A percentile compares a stretch with the other conserved stretches of the same genome.
phyloP scores from a whole-genome alignment of 768 basidiomycete species.

The Mycena leptocephala region DNA sequence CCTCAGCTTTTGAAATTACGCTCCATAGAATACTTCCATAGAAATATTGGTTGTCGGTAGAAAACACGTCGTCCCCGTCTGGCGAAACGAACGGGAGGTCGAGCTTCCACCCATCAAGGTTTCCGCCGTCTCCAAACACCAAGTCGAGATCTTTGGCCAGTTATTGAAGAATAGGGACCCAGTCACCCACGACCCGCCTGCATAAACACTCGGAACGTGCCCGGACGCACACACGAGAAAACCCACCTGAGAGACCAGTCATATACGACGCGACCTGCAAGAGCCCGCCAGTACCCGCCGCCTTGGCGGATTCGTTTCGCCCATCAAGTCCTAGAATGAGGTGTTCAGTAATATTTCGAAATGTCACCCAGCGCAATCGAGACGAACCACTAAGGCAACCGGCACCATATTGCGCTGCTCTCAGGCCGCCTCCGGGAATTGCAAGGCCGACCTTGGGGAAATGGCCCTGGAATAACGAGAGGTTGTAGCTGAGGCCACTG shows the following conservation, averaged over 20 bases:
- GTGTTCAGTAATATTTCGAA: neutral
- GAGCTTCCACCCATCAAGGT: slow-evolving; percentile 69
- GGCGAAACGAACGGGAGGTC: slow-evolving; percentile 72
- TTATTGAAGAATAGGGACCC: slow-evolving; percentile 77
- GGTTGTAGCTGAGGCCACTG: slow-evolving; percentile 67
- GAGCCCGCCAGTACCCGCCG: slow-evolving; percentile 76
- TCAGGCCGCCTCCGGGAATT: slow-evolving; percentile 79
- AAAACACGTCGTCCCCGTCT: slow-evolving; percentile 63
- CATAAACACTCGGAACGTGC: neutral
- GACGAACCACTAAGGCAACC: slow-evolving; percentile 63
- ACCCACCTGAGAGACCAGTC: slow-evolving; percentile 74
- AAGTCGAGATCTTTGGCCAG: slow-evolving; percentile 72
- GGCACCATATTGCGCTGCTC: slow-evolving; percentile 79
- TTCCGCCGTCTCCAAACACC: slow-evolving; percentile 69
- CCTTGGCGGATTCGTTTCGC: slow-evolving; percentile 71
- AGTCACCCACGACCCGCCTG: slow-evolving; percentile 80
- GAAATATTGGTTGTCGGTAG: slow-evolving; percentile 65
- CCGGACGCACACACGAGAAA: neutral
- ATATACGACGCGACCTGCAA: slow-evolving; percentile 82
- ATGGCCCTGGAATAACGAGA: slow-evolving; percentile 56
- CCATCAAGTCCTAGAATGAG: slow-evolving; percentile 64
- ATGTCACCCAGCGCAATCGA: neutral
- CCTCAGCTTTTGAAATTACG: slow-evolving; percentile 69
- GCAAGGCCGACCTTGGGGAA: slow-evolving; percentile 76
- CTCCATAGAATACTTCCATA: slow-evolving; percentile 70